These are phyloP conservation scores for Canavalia ensiformis DNA, from an alignment of 306 rosid genomes.

Conservation along the genomic window DNA sequence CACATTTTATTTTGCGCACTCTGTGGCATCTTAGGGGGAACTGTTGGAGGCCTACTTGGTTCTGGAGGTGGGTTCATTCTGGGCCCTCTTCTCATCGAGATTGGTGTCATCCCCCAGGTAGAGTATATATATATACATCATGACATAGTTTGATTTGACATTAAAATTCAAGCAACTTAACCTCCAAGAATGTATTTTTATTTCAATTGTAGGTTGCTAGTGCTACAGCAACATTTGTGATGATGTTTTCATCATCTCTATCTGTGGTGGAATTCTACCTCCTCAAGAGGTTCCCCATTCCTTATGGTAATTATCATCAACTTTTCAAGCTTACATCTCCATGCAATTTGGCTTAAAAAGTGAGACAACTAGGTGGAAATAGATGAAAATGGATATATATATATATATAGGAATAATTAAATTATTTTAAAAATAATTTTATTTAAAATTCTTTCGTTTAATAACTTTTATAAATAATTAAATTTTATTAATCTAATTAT, in stretches of 20 bases:
- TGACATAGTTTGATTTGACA: neutral
- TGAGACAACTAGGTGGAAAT: constrained; percentile 6
- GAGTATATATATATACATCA: neutral
- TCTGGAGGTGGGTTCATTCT: constrained; percentile 94
- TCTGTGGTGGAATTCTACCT: constrained; percentile 93
- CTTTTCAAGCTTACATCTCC: constrained; percentile 16
- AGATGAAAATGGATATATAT: neutral
- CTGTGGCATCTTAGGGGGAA: constrained; percentile 87
- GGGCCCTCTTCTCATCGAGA: constrained; percentile 91
- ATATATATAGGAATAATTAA: too few relatives aligned
- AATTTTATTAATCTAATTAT: too few relatives aligned
- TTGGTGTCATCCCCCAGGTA: constrained; percentile 94
- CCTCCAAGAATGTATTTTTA: neutral
- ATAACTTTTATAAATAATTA: too few relatives aligned
- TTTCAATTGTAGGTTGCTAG: constrained; percentile 78
- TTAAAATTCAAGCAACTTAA: constrained; percentile 18
- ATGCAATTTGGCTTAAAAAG: constrained; percentile 2
- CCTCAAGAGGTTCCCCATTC: constrained; percentile 89
- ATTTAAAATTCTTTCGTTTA: too few relatives aligned
- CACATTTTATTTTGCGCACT: constrained; percentile 77
- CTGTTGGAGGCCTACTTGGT: constrained; percentile 89
- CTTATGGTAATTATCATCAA: constrained; percentile 64
- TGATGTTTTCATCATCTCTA: constrained; percentile 89
- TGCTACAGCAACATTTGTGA: constrained; percentile 93
- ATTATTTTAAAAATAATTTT: too few relatives aligned